Conservation (phyloP, 169 alveolate species). For the Cryptosporidium sp. region DNA sequence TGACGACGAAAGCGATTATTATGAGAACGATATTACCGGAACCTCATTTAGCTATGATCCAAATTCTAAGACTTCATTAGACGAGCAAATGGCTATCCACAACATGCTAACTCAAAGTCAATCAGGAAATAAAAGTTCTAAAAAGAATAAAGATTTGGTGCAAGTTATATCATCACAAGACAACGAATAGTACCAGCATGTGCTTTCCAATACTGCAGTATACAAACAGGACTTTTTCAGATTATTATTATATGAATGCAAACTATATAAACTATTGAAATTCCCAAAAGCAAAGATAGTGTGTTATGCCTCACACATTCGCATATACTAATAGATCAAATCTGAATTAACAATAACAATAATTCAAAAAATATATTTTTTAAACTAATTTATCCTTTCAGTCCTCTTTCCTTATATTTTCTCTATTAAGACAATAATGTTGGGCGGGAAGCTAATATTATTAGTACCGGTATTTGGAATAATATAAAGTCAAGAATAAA, state of each 20-base stretch:
- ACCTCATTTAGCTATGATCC: background rate
- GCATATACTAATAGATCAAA: too few species aligned
- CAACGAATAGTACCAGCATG: background rate
- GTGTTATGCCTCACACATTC: background rate
- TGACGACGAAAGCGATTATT: background rate
- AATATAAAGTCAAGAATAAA: background rate
- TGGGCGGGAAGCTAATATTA: background rate
- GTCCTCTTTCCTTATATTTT: background rate
- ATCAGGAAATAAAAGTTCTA: background rate
- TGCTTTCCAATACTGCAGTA: background rate
- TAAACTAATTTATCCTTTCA: background rate
- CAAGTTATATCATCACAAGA: slow-evolving; percentile 30
- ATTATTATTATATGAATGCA: background rate
- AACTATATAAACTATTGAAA: too few species aligned
- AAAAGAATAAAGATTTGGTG: slow-evolving; percentile 10
- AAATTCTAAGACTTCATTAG: background rate
- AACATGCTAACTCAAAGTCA: slow-evolving; percentile 1
- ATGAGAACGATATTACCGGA: background rate
- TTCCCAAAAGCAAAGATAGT: background rate
- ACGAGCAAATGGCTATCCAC: background rate
- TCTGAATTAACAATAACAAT: background rate
- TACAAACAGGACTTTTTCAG: background rate
- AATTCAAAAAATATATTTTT: background rate
- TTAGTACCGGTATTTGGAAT: background rate
- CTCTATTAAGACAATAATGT: background rate